Evolutionary conservation across 2,329 filamentous ascomycete genomes (phyloP).

Genomic region (Helotiales sp.): DNA sequence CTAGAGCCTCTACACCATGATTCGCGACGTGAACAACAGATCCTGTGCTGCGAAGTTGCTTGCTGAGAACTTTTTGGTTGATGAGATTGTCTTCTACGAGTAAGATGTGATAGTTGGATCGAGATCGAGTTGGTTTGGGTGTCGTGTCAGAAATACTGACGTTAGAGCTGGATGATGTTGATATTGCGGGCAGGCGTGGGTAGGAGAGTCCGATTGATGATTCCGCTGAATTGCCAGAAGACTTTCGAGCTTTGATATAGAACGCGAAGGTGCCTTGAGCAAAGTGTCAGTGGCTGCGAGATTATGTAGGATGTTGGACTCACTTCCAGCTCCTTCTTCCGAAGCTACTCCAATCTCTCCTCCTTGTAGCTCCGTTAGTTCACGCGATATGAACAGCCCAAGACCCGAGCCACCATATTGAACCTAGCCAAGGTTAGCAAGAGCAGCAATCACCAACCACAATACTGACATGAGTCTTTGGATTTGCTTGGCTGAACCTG

Average conservation of each 20-base stretch:
- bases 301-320: neutral
- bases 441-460: neutral
- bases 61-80: constrained; percentile 64
- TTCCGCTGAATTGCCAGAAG: neutral
- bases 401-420: constrained; percentile 65
- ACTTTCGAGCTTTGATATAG: constrained; percentile 51
- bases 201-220: neutral
- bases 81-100: constrained; percentile 68
- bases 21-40: constrained; percentile 63
- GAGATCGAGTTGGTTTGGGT: neutral
- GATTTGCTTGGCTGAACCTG: constrained; percentile 63
- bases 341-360: constrained; percentile 65
- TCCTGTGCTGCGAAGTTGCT: constrained; percentile 57
- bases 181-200: neutral
- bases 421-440: constrained; percentile 35
- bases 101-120: constrained; percentile 42
- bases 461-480: constrained; percentile 41
- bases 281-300: neutral
- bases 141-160: neutral
- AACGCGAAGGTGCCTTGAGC: constrained; percentile 53
- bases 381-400: constrained; percentile 63
- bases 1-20: constrained; percentile 61
- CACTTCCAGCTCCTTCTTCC: constrained; percentile 56
- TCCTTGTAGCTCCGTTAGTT: constrained; percentile 63
- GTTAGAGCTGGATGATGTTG: neutral